Base-by-base conservation (phyloP, 2,329 filamentous ascomycete species). In the Aspergillus fumigatus region DNA sequence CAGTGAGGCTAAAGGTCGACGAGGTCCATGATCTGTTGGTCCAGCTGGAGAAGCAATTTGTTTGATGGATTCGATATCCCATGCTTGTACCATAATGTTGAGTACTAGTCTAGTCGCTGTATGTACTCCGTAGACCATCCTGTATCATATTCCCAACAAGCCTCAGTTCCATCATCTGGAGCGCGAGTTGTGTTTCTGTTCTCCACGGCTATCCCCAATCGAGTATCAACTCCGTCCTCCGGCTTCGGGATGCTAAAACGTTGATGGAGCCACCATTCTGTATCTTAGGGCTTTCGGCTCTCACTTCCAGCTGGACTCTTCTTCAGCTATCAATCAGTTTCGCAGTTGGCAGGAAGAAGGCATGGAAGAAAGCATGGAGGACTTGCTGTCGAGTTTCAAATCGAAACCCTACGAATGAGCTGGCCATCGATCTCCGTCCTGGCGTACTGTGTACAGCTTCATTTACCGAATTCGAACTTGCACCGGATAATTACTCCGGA, bases 11-110 rank as follows among this genome's bases (percentile, higher is more conserved):
- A 51, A 65, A 67, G 52, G 59, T 75, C 50, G 67, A 75, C 19
- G 66, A 73, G 26, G 73, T 74, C 32, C 70, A 75, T 61, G 65
- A 62, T 14, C 62, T 75, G 50, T 57, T 77, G 60, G 63, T 73
- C 19, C 65, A 71, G 49, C 55, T 76, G 52, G 74, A 76, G 63
- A 70, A 64, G 56, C 63, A 63, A 21, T 76, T 75, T 61, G 58
- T 74, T 47, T 77, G 59, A 69, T 45, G 25, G 7, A 49, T 7
- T 23, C 19, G 6, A 25, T 25, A 7, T 23, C 40, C 21, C 7
- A 9, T 19, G 3, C 19, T 43, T 43, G 40, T 43, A 21, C 21
- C 21, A 19, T 43, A 19, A 43, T 43, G 4, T 19, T 9, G 9
- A 43, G 10, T 11, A 11, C n/a, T 14, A 29, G 27, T 11, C 27